These are phyloP conservation scores for Yarrowia keelungensis DNA, from an alignment of 805 yeast genomes.

Conservation along the genomic window DNA sequence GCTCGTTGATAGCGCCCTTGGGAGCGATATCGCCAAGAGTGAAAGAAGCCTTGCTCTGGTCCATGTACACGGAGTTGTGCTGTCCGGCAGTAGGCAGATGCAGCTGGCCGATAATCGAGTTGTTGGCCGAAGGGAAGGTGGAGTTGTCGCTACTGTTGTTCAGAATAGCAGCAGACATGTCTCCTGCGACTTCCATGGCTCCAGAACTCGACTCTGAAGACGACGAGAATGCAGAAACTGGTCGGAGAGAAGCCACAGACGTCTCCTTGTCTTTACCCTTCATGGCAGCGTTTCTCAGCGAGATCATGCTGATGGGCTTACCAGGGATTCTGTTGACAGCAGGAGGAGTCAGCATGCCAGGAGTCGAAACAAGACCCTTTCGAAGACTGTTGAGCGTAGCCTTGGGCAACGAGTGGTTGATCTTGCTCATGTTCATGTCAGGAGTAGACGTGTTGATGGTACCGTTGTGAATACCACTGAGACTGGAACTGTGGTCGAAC, in stretches of 20 bases:
- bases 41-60: slow-evolving; percentile 25
- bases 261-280: slow-evolving; percentile 9
- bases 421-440: slow-evolving; percentile 2
- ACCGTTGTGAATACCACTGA: not conserved
- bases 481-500: slow-evolving; percentile 2
- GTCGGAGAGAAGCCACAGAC: not conserved
- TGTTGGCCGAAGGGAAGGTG: not conserved
- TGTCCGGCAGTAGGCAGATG: slow-evolving; percentile 22
- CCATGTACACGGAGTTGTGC: slow-evolving; percentile 35
- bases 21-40: slow-evolving; percentile 4
- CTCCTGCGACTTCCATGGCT: not conserved
- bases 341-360: not conserved
- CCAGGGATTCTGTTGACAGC: not conserved
- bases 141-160: not conserved
- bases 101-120: slow-evolving; percentile 26
- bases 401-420: not conserved
- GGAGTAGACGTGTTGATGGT: slow-evolving; percentile 17
- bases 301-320: not conserved
- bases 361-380: not conserved
- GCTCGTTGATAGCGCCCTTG: not conserved
- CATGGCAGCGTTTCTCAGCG: not conserved
- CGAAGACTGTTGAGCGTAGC: slow-evolving; percentile 16
- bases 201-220: slow-evolving; percentile 5
- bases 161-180: not conserved
- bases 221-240: not conserved